Conservation (phyloP, 352 stramenopile genomes). For the Pythium oligandrum region DNA sequence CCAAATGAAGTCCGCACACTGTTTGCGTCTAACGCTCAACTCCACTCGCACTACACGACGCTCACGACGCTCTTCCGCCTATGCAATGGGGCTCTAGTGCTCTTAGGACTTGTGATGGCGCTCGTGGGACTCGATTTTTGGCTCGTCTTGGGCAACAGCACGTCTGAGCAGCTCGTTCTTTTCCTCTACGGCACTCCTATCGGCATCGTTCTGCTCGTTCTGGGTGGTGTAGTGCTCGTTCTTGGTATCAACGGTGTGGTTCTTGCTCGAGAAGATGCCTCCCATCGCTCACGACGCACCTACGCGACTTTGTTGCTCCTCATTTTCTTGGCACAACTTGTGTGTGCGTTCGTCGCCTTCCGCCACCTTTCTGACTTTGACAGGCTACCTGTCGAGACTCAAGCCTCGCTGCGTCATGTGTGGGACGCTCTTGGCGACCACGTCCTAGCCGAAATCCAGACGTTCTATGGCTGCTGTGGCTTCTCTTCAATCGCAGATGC, state of each 20-base stretch:
- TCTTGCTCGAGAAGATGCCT: slow-evolving; percentile 3
- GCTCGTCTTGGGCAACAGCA: slow-evolving; percentile 27
- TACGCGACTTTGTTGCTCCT: slow-evolving; percentile 7
- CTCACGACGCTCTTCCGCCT: slow-evolving; percentile 27
- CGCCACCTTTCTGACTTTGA: slow-evolving; percentile 20
- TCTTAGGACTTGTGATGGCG: slow-evolving; percentile 10
- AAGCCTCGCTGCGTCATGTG: slow-evolving; percentile 5
- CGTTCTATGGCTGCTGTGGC: slow-evolving; percentile 27
- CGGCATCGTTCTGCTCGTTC: slow-evolving; percentile 16
- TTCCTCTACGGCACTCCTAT: slow-evolving; percentile 25
- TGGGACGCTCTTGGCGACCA: slow-evolving; percentile 12
- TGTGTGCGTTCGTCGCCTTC: slow-evolving; percentile 17
- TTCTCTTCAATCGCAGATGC: slow-evolving; percentile 18
- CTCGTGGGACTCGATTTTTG: slow-evolving; percentile 31
- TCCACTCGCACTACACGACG: slow-evolving; percentile 32
- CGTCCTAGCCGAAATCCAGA: slow-evolving; percentile 22
- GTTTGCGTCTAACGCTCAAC: slow-evolving; percentile 28
- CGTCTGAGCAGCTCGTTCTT: slow-evolving; percentile 18
- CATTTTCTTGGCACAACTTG: slow-evolving; percentile 9
- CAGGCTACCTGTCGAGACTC: slow-evolving; percentile 5
- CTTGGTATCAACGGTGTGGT: slow-evolving; percentile 8
- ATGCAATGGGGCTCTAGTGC: slow-evolving; percentile 26
- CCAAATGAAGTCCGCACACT: slow-evolving; percentile 40
- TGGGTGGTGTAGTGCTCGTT: slow-evolving; percentile 14
- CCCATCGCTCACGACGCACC: slow-evolving; percentile 2